Base-by-base conservation (phyloP, 1,284 basidiomycete species). In the Sphaerobolus stellatus region DNA sequence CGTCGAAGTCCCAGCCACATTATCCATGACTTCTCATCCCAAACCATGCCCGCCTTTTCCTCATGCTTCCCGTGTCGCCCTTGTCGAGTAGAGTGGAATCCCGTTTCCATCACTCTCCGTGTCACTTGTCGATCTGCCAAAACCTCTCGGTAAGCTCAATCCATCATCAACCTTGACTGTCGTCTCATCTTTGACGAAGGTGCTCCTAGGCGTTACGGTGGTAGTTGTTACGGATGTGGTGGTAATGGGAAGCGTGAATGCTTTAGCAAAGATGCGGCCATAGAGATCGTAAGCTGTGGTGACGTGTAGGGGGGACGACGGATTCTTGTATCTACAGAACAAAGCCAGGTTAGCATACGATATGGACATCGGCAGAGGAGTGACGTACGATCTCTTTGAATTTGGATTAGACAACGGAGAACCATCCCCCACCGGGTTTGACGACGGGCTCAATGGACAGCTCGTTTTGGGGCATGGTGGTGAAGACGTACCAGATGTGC, bases 401-500 rank as follows among this genome's bases (percentile, higher is more conserved):
- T 65, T 86, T 86, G 43, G 90, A 85, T 70, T 98, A 94, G 62
- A 99, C 94, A 2, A 90, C 90, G 58, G 88, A 94, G 75, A 48
- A 98, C 90, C 86, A 97, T 89, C 47, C 86, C 80, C 93, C 93
- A 96, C 24, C 92, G 94, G 60, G 96, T 90, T 69, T 94, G 90
- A 13, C 89, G 55, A 98, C 88, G 1, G 96, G 95, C 68, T 95
- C 90, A 52, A 98, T 88, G 59, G 87, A 82, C 62, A 98, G 73
- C 25, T 92, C 88, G 81, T 98, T 90, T 66, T 85, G 84, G 0
- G 97, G 96, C 71, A 86, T 83, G 59, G 88, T 79, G n/a, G 94
- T 97, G 68, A 99, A 99, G 1, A 92, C 94, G 71, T 95, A 99
- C 97, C 96, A 99, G 54, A 99, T 81, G n/a, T n/a, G n/a, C n/a